Evolutionary conservation across 2,329 filamentous ascomycete species (phyloP).

Genomic region (Tolypocladium paradoxum): DNA sequence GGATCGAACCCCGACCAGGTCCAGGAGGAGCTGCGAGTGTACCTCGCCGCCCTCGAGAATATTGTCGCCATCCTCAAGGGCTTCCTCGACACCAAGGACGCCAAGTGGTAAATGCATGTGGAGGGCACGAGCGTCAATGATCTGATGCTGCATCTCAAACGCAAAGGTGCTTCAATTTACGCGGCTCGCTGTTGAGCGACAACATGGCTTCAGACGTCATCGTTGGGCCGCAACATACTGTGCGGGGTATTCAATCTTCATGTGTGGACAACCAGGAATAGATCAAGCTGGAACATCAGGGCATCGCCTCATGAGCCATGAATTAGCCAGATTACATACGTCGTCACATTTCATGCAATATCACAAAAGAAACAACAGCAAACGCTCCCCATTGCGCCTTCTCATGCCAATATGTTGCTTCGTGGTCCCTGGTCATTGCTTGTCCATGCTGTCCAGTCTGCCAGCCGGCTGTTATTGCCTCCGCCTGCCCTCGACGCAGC

Average conservation of each 20-base stretch:
- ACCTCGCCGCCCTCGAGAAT: constrained; percentile 69
- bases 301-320: neutral
- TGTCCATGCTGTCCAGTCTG: neutral
- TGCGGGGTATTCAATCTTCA: neutral
- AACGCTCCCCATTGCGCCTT: neutral
- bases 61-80: constrained; percentile 64
- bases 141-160: neutral
- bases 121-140: neutral
- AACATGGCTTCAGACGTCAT: neutral
- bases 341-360: neutral
- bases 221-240: neutral
- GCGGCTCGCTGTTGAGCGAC: neutral
- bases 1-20: constrained; percentile 57
- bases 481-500: constrained; percentile 13
- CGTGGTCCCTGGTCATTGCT: neutral
- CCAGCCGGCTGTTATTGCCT: constrained; percentile 1
- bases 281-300: neutral
- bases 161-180: neutral
- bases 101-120: constrained; percentile 40
- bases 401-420: neutral
- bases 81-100: constrained; percentile 44
- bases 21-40: constrained; percentile 51
- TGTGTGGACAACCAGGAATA: neutral
- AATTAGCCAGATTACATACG: neutral
- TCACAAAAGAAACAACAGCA: neutral